Conservation (phyloP, 2,329 filamentous ascomycete species). For the Verticillium zaregamsianum region DNA sequence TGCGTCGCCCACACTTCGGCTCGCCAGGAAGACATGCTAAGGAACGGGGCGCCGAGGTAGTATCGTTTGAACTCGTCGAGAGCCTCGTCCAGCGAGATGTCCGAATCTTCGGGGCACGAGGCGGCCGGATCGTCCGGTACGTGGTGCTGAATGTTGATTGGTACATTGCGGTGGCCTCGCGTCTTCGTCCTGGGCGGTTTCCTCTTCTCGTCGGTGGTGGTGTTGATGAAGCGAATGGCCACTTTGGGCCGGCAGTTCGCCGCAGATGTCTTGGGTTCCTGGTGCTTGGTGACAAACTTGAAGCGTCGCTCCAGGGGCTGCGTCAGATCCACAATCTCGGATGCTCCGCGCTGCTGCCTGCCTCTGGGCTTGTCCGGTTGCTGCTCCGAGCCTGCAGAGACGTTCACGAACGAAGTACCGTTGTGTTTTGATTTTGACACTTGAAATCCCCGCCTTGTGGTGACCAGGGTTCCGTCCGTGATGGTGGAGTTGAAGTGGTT, state of each 20-base stretch:
- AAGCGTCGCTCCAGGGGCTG: conserved; percentile 16
- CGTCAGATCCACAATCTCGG: conserved; percentile 2
- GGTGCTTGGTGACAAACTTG: conserved; percentile 19
- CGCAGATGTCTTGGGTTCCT: conserved; percentile 1
- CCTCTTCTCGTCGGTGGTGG: background rate
- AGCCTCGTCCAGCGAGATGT: background rate
- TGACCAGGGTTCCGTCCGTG: conserved; percentile 29
- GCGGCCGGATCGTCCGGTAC: background rate
- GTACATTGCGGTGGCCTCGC: background rate
- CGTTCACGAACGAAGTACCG: conserved; percentile 34
- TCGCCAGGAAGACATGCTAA: background rate
- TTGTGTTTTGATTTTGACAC: conserved; percentile 35
- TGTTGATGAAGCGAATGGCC: background rate
- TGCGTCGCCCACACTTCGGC: background rate
- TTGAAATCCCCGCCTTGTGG: conserved; percentile 32
- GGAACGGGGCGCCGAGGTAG: background rate
- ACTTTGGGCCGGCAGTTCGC: background rate
- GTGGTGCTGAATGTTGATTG: background rate
- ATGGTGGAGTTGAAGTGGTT: conserved; percentile 32
- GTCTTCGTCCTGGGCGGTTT: background rate
- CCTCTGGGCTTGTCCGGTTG: background rate
- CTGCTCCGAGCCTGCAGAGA: conserved; percentile 13
- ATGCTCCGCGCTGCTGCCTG: background rate
- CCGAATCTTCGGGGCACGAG: background rate
- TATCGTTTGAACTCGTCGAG: background rate